phyloP scores from a whole-genome alignment of 1,284 basidiomycete species.

The Malassezia psittaci region DNA sequence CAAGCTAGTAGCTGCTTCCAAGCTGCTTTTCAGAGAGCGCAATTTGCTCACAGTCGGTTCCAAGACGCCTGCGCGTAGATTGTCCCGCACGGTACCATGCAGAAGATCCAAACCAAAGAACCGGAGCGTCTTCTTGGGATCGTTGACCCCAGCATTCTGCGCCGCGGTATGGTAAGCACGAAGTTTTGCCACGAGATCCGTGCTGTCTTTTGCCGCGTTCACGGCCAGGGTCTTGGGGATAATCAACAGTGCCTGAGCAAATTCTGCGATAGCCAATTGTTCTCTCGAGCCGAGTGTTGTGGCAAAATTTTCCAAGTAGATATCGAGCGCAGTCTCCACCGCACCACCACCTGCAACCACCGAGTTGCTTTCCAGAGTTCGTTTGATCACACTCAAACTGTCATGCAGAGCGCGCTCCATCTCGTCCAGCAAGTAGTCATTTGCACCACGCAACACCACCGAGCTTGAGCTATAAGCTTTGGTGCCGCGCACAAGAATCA shows the following conservation, averaged over 20 bases:
- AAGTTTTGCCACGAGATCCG: constrained; percentile 91
- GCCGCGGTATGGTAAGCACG: constrained; percentile 91
- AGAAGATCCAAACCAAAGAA: constrained; percentile 91
- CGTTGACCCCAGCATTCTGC: constrained; percentile 70
- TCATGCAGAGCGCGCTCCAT: constrained; percentile 98
- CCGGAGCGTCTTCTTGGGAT: constrained; percentile 88
- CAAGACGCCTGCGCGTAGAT: constrained; percentile 80
- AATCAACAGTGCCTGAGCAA: constrained; percentile 79
- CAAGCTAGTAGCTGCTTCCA: constrained; percentile 89
- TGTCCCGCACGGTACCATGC: constrained; percentile 89
- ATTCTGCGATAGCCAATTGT: constrained; percentile 96
- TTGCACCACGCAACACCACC: constrained; percentile 88
- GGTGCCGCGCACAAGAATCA: constrained; percentile 93
- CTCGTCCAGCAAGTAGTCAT: constrained; percentile 98
- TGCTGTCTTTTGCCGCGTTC: constrained; percentile 97
- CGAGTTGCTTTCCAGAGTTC: constrained; percentile 86
- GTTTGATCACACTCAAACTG: constrained; percentile 86
- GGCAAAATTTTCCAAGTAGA: constrained; percentile 98
- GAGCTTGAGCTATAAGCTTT: constrained; percentile 90
- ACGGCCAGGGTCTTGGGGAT: constrained; percentile 92
- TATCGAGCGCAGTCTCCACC: constrained; percentile 89
- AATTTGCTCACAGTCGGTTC: constrained; percentile 97
- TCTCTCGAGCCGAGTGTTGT: constrained; percentile 88
- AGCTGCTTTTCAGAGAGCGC: constrained; percentile 86
- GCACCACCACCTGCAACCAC: constrained; percentile 97